Evolutionary conservation across 2,329 filamentous ascomycete genomes (phyloP).

Genomic region (Tolypocladium cylindrosporum): DNA sequence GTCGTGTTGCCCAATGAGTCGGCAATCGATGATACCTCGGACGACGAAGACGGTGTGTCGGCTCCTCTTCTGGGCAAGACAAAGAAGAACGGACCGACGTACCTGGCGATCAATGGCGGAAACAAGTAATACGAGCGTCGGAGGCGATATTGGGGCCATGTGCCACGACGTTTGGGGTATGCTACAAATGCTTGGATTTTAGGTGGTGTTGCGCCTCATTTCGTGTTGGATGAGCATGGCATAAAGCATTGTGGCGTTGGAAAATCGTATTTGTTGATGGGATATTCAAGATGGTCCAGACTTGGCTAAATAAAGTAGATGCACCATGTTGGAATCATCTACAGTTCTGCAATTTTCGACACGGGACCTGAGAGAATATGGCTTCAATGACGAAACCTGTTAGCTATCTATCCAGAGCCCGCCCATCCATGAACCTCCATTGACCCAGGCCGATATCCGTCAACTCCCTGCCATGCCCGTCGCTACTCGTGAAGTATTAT

Average conservation of each 20-base stretch:
- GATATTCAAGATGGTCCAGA: background rate
- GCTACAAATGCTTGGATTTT: background rate
- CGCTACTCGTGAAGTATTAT: background rate
- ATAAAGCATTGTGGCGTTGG: background rate
- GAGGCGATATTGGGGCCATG: background rate
- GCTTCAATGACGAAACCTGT: background rate
- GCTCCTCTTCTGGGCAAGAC: conserved; percentile 10
- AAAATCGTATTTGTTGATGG: background rate
- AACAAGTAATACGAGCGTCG: background rate
- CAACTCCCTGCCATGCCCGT: conserved; percentile 7
- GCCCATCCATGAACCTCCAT: background rate
- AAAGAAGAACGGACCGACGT: background rate
- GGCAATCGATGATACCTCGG: conserved; percentile 11
- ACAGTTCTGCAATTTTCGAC: background rate
- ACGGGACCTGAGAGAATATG: background rate
- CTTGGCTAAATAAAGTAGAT: background rate
- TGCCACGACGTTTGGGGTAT: background rate
- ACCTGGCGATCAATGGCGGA: conserved; percentile 1
- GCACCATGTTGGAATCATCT: background rate
- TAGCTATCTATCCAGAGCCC: background rate
- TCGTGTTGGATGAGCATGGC: background rate
- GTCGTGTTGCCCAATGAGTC: conserved; percentile 12
- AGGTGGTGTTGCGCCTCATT: background rate
- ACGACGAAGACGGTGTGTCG: conserved; percentile 6
- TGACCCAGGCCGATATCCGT: background rate